Conservation (phyloP, 495 filamentous ascomycete species). For the Xylaria sp. region DNA sequence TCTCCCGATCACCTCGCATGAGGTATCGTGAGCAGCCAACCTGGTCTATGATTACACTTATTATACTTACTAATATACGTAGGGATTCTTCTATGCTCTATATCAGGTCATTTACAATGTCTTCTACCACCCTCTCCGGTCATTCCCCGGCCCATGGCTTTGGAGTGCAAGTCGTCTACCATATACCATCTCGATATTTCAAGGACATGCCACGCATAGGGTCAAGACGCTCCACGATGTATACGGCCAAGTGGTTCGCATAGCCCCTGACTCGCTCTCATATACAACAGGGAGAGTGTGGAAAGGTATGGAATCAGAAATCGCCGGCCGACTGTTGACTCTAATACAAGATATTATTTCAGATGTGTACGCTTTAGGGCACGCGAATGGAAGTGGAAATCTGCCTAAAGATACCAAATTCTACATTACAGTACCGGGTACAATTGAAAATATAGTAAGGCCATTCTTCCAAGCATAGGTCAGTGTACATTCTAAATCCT, state of each 20-base stretch:
- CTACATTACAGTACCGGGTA: background rate
- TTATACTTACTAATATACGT: background rate
- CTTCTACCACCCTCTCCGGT: conserved; percentile 16
- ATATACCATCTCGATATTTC: conserved; percentile 20
- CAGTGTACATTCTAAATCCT: background rate
- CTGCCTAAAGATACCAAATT: conserved; percentile 15
- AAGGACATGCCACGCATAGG: background rate
- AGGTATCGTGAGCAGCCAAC: too few relatives aligned
- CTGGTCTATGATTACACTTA: background rate
- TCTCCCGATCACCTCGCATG: too few relatives aligned
- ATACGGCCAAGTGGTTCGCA: conserved; percentile 19
- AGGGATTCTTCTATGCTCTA: background rate
- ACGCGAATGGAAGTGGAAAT: conserved; percentile 2
- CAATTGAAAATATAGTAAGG: background rate
- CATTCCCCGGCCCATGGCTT: conserved; percentile 18
- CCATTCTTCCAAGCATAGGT: background rate
- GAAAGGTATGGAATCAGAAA: background rate
- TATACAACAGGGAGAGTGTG: background rate
- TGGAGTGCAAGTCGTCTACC: conserved; percentile 13
- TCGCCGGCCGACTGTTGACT: background rate
- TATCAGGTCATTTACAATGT: conserved; percentile 15
- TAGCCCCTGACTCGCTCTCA: conserved; percentile 13
- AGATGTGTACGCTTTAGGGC: conserved; percentile 12
- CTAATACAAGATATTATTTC: background rate
- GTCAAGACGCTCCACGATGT: conserved; percentile 3